Evolutionary conservation across 164 flowering plant genomes (phyloP).

Genomic region (Litsea cubeba): DNA sequence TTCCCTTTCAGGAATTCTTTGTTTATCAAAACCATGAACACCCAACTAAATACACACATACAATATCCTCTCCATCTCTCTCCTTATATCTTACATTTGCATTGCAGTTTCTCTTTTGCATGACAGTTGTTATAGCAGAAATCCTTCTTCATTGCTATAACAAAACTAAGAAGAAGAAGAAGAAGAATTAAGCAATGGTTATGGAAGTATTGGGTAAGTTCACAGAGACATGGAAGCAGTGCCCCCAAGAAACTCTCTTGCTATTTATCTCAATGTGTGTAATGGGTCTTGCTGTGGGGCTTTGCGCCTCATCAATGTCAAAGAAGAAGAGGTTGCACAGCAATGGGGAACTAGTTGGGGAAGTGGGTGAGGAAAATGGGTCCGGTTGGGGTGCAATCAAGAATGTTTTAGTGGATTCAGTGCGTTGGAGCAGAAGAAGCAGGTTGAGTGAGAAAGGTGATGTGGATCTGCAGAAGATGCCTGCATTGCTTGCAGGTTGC

Average conservation of each 20-base stretch:
- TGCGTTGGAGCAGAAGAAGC: conserved; percentile 50
- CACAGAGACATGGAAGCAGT: conserved; percentile 55
- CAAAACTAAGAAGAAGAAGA: background rate
- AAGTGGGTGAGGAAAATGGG: background rate
- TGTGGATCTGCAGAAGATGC: conserved; percentile 20
- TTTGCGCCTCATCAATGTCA: conserved; percentile 26
- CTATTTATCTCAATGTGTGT: conserved; percentile 26
- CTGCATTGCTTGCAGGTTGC: conserved; percentile 25
- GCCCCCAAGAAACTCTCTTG: conserved; percentile 44
- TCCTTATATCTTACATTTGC: background rate
- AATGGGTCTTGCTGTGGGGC: conserved; percentile 27
- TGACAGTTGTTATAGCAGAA: background rate
- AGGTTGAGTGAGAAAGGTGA: conserved; percentile 26
- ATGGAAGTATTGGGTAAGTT: conserved; percentile 62
- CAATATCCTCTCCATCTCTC: background rate
- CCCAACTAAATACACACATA: background rate
- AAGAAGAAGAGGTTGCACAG: conserved; percentile 16
- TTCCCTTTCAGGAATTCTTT: background rate
- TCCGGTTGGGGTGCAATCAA: conserved; percentile 31
- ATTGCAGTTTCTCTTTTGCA: background rate
- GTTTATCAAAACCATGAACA: too few relatives aligned
- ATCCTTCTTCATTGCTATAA: background rate
- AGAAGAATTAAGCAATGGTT: conserved; percentile 16
- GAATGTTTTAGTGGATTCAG: conserved; percentile 37
- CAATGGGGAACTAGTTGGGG: conserved; percentile 2